These are phyloP conservation scores for Cymbopogon citratus DNA, from an alignment of 176 grass and related monocot genomes.

Conservation along the genomic window DNA sequence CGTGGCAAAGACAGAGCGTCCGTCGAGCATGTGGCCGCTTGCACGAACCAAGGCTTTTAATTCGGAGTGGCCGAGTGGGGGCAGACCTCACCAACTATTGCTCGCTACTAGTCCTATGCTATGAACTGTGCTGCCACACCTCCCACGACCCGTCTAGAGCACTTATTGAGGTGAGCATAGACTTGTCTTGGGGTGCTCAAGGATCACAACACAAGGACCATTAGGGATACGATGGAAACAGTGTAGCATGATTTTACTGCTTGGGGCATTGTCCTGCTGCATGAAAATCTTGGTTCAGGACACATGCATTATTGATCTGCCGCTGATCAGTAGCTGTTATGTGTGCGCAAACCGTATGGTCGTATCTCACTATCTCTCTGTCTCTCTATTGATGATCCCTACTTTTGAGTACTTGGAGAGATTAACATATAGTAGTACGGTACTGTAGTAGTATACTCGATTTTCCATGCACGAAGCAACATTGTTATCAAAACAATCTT, in stretches of 20 bases:
- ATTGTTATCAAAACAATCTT: background rate
- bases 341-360: no score
- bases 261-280: background rate
- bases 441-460: no score
- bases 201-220: background rate
- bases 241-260: background rate
- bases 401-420: no score
- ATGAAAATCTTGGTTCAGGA: background rate
- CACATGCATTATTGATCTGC: background rate
- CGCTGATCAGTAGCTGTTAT: no score
- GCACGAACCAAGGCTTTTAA: slow-evolving; percentile 20
- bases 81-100: slow-evolving; percentile 20
- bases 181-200: slow-evolving; percentile 9
- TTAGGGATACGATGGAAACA: background rate
- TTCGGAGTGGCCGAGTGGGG: background rate
- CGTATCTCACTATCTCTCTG: no score
- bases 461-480: no score
- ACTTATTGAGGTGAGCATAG: slow-evolving; percentile 15
- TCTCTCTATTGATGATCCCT: no score
- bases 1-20: no score
- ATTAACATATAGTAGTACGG: no score
- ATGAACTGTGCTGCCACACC: background rate
- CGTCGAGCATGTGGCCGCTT: background rate
- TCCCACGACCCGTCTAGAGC: background rate
- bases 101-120: background rate